Percentiles rank a stretch among this genome's conserved stretches.
These are phyloP conservation scores for Globisporangium nodosum DNA, from an alignment of 352 stramenopile genomes.

Conservation along the genomic window DNA sequence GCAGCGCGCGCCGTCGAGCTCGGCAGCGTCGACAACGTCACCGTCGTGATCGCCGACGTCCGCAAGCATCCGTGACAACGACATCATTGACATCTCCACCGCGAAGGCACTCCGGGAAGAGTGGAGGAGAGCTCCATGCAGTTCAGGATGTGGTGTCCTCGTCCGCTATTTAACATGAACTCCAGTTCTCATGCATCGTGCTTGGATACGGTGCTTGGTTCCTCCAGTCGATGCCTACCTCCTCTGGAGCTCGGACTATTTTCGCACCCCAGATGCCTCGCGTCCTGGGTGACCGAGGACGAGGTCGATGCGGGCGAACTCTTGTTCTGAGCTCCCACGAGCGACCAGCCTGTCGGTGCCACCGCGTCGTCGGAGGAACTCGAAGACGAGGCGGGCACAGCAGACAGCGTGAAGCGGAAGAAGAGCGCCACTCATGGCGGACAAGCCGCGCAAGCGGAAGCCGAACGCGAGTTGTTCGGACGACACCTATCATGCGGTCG, in stretches of 20 bases:
- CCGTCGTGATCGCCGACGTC: constrained; percentile 66
- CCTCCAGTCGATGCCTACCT: too few relatives aligned
- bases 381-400: not conserved
- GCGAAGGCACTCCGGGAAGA: too few relatives aligned
- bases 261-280: too few relatives aligned
- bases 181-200: too few relatives aligned
- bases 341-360: not conserved
- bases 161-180: too few relatives aligned
- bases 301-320: not conserved
- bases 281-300: constrained; percentile 2
- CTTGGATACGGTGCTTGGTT: too few relatives aligned
- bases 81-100: not conserved
- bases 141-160: too few relatives aligned
- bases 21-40: constrained; percentile 74
- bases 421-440: constrained; percentile 20
- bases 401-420: not conserved
- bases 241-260: too few relatives aligned
- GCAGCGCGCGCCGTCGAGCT: constrained; percentile 61
- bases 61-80: constrained; percentile 20
- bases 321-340: not conserved
- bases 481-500: constrained; percentile 32
- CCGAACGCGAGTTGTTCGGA: constrained; percentile 20
- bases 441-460: constrained; percentile 34
- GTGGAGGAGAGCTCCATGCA: too few relatives aligned
- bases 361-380: not conserved